Base-by-base conservation (phyloP, 257 asterid species). In the Salvia miltiorrhiza region DNA sequence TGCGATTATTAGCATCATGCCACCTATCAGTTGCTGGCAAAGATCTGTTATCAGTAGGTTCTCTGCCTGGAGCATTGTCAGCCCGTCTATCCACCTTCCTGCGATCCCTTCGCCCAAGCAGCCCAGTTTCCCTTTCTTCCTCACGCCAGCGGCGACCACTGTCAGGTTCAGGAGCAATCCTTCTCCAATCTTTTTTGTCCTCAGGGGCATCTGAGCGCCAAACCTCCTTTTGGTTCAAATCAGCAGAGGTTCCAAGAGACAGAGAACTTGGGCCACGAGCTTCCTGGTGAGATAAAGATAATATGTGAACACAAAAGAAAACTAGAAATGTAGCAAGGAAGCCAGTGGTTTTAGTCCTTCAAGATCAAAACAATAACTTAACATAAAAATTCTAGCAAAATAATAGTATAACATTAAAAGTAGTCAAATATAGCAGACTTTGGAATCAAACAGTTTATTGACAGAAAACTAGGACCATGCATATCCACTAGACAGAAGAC, bases 111-210 rank as follows among this genome's bases (percentile, higher is more conserved):
- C 97, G 79, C 56, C 95, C 95, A 78, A 89, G 97, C 86, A 91
- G 77, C 21, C 96, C 93, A 79, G 99, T 94, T 80, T 94, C 99
- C 84, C 99, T 91, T 85, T 94, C 99, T 81, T 94, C 99, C 78
- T 94, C 99, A 73, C 97, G 99, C 99, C 99, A 94, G 67, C 97
- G 96, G 66, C 97, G 87, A 11, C 95, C 95, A 70, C 86, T 80
- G 67, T 94, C 96, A 54, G 84, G 76, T 70, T 91, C 97, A 0
- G 87, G 66, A 26, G 87, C 78, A 67, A 53, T 45, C 76, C 79
- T 89, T 77, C 92, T 89, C 96, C 95, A 82, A 68, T 94, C 99
- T 41, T 87, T 94, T 79, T 85, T 90, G 24, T 94, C 96, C 68
- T 91, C 97, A 9, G 82, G 67, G 1, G 81, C 80, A 70, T 88